Evolutionary conservation across 2,329 filamentous ascomycete species (phyloP).

Genomic region (Claviceps africana): DNA sequence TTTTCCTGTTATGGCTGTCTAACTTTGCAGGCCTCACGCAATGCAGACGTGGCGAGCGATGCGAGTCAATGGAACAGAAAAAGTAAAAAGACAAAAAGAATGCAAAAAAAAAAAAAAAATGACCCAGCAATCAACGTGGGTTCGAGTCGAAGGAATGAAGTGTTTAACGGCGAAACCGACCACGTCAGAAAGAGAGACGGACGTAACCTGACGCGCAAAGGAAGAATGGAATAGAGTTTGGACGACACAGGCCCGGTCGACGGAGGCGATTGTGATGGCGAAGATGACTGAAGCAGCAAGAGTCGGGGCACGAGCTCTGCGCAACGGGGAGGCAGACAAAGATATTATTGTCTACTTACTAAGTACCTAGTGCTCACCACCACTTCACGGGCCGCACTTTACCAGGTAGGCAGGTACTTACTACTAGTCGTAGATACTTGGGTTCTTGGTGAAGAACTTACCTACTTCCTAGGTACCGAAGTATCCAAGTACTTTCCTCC

Average conservation of each 20-base stretch:
- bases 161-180: background rate
- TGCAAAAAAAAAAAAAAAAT: background rate
- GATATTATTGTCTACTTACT: background rate
- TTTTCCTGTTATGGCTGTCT: background rate
- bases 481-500: too few species aligned
- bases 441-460: too few species aligned
- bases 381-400: background rate
- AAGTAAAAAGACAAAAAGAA: background rate
- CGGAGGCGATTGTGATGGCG: background rate
- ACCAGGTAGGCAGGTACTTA: too few species aligned
- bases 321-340: constrained; percentile 1
- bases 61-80: background rate
- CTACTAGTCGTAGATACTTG: too few species aligned
- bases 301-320: background rate
- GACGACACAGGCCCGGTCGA: constrained; percentile 4
- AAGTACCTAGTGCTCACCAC: background rate
- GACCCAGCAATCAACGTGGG: constrained; percentile 5
- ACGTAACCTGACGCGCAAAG: constrained; percentile 9
- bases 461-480: too few species aligned
- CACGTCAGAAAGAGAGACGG: constrained; percentile 7
- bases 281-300: background rate
- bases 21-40: background rate
- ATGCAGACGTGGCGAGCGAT: background rate
- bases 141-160: constrained; percentile 4
- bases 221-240: constrained; percentile 13